These are phyloP conservation scores for Suhomyces bribrorum DNA, from an alignment of 1,139 yeast genomes.

Conservation along the genomic window DNA sequence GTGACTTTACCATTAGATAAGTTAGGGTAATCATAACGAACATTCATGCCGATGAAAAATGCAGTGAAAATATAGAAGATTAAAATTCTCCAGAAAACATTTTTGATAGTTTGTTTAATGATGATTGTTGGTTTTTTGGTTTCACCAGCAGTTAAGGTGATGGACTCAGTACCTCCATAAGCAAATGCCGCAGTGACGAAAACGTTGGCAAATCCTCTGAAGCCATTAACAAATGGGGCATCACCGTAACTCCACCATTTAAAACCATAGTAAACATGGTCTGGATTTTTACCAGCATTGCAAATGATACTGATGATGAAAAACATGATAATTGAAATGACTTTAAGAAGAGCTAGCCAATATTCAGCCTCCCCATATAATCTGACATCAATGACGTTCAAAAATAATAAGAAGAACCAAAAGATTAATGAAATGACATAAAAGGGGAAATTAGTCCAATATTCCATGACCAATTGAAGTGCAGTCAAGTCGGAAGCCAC, in stretches of 20 bases:
- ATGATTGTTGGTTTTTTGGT: conserved; percentile 57
- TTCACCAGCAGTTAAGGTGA: conserved; percentile 69
- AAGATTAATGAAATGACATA: conserved; percentile 60
- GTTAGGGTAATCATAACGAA: conserved; percentile 43
- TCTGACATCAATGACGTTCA: conserved; percentile 57
- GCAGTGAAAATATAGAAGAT: conserved; percentile 43
- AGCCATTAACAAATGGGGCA: conserved; percentile 45
- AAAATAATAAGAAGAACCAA: conserved; percentile 53
- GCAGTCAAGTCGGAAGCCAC: conserved; percentile 66
- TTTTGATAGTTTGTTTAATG: conserved; percentile 58
- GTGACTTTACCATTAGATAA: conserved; percentile 42
- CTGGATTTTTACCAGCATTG: conserved; percentile 33
- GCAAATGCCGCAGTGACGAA: conserved; percentile 63
- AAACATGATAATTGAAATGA: conserved; percentile 41
- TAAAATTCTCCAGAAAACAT: conserved; percentile 55
- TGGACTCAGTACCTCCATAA: conserved; percentile 67
- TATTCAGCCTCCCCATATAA: conserved; percentile 49
- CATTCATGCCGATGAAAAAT: conserved; percentile 48
- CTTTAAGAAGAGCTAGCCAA: conserved; percentile 40
- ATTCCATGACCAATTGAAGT: conserved; percentile 55
- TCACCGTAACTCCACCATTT: conserved; percentile 40
- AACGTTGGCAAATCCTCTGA: conserved; percentile 39
- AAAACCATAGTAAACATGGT: conserved; percentile 41
- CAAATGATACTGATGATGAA: conserved; percentile 41
- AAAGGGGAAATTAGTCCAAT: conserved; percentile 63